These are phyloP conservation scores for Trametes sanguinea DNA, from an alignment of 768 basidiomycete genomes.

Conservation along the genomic window DNA sequence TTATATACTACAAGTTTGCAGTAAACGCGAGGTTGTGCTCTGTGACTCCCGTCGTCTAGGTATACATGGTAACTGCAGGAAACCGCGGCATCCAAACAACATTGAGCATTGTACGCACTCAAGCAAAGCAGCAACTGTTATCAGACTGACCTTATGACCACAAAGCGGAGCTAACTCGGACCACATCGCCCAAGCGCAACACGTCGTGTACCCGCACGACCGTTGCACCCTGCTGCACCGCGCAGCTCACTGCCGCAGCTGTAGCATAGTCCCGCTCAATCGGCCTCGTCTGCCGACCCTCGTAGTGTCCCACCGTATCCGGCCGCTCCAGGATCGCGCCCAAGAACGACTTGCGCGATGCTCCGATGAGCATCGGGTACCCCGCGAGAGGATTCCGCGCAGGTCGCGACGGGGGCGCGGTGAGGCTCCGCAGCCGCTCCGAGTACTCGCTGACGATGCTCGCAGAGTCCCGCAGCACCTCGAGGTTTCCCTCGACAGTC, in stretches of 20 bases:
- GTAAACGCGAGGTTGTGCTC: too few relatives aligned
- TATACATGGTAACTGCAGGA: too few relatives aligned
- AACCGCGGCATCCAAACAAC: too few relatives aligned
- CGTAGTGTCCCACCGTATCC: constrained; percentile 39
- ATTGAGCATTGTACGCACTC: too few relatives aligned
- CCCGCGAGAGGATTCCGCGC: constrained; percentile 53
- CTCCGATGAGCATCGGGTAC: constrained; percentile 71
- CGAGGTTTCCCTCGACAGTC: constrained; percentile 69
- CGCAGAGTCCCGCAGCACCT: constrained; percentile 56
- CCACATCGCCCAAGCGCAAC: constrained; percentile 69
- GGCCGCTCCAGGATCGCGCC: constrained; percentile 59
- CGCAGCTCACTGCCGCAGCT: constrained; percentile 71
- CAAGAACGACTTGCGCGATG: constrained; percentile 84
- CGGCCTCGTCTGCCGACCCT: constrained; percentile 57
- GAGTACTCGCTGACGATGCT: constrained; percentile 45
- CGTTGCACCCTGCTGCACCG: constrained; percentile 70
- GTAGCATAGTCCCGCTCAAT: constrained; percentile 79
- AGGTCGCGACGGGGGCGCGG: constrained; percentile 6
- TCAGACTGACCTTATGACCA: constrained; percentile 3
- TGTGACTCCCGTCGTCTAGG: too few relatives aligned
- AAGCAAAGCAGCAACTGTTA: too few relatives aligned
- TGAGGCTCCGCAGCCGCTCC: constrained; percentile 7
- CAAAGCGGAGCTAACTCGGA: constrained; percentile 50
- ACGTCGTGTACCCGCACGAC: constrained; percentile 86
- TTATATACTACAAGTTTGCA: too few relatives aligned